These are phyloP conservation scores for Martensiomyces pterosporus DNA, from an alignment of 192 early-diverging fungal species.

Conservation along the genomic window DNA sequence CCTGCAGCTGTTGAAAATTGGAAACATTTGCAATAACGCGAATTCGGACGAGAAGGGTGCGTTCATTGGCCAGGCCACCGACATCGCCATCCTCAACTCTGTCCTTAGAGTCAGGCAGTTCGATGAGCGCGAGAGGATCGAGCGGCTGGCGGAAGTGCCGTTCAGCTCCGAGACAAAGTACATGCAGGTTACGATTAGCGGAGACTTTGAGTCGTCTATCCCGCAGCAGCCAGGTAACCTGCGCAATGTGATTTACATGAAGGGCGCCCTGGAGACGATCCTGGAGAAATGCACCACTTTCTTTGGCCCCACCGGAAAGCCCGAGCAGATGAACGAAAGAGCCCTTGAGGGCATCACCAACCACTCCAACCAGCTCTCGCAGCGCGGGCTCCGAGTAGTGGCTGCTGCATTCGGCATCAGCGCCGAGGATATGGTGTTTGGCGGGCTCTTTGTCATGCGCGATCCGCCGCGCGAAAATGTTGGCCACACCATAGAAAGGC, in stretches of 20 bases:
- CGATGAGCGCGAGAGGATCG: slow-evolving; percentile 65
- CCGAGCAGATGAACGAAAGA: slow-evolving; percentile 53
- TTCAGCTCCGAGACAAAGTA: slow-evolving; percentile 93
- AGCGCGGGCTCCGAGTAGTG: slow-evolving; percentile 81
- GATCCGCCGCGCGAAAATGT: slow-evolving; percentile 87
- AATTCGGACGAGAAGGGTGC: slow-evolving; percentile 66
- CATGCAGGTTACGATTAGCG: slow-evolving; percentile 69
- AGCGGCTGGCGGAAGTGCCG: slow-evolving; percentile 73
- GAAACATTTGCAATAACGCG: slow-evolving; percentile 92
- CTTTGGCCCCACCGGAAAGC: slow-evolving; percentile 51
- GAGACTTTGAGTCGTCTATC: slow-evolving; percentile 22
- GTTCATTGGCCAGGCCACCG: slow-evolving; percentile 87
- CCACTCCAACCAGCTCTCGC: slow-evolving; percentile 65
- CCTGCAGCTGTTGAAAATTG: slow-evolving; percentile 52
- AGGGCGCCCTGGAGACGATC: slow-evolving; percentile 83
- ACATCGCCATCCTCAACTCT: slow-evolving; percentile 85
- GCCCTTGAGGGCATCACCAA: slow-evolving; percentile 56
- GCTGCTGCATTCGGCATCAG: slow-evolving; percentile 70
- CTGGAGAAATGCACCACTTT: slow-evolving; percentile 67
- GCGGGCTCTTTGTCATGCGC: slow-evolving; percentile 82
- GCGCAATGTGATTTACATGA: slow-evolving; percentile 67
- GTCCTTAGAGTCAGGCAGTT: slow-evolving; percentile 52
- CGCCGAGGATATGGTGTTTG: slow-evolving; percentile 61
- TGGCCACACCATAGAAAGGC: slow-evolving; percentile 62
- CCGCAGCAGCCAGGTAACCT: slow-evolving; percentile 12